Evolutionary conservation across 2,329 filamentous ascomycete species (phyloP), one percentile per base, ranked within the genome.

Genomic region (Verticillium nubilum): DNA sequence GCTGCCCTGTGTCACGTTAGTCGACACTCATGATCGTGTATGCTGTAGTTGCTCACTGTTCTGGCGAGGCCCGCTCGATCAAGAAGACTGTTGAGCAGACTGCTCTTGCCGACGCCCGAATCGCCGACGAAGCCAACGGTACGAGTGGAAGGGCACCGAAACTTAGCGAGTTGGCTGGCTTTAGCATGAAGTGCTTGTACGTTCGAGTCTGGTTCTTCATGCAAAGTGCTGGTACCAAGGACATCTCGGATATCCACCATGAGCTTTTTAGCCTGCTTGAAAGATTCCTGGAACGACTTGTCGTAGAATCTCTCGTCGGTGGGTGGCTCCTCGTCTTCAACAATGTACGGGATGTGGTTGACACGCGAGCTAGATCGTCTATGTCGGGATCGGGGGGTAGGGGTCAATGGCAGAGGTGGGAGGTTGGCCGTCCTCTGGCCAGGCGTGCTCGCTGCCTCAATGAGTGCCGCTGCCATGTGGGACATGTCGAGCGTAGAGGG

Each of bases 101-200:
- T 81, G 59, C 78, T 81, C 67, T 81, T 81, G 0, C 79, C 76
- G 33, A 74, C 76, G 3, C 79, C 79, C 13, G 78, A 79, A 61
- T 80, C 78, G 0, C 79, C 79, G 0, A 81, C 76, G 42, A 81
- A 74, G 0, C 77, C 79, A 0, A 82, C 76, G 3, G 66, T 77
- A 17, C 77, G 69, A 2, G 70, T 74, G 0, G 74, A 68, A 0
- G 74, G 74, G 27, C 72, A 73, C 19, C 73, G 63, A 53, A 79
- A 81, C 0, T 35, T 28, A 1, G 72, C 69, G 25, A 82, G 61
- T 0, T 65, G 59, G 1, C 59, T 27, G 2, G 74, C 76, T 33
- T 73, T 64, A 6, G 63, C 47, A 57, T 73, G 63, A 1, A 80
- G 71, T 13, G 5, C n/a, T 25, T 23, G 42, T 10, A 47, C 25